Base-by-base conservation (phyloP, 495 filamentous ascomycete genomes). In the Staphylotrichum longicolle region DNA sequence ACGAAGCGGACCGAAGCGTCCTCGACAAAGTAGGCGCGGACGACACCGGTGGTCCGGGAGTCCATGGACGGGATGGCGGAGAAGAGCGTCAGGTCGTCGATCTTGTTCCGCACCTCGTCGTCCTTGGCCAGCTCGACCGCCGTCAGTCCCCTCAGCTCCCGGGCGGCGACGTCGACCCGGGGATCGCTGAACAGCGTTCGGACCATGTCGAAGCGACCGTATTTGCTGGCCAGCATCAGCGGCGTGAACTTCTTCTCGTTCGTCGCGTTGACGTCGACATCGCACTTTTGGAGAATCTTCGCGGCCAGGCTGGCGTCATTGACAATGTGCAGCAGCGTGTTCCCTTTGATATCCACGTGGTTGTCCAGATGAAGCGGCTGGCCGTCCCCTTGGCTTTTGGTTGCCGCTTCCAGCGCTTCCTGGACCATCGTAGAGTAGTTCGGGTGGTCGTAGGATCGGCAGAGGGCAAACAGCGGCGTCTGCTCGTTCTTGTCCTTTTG, bases 191-290 rank as follows among this genome's bases (percentile, higher is more conserved):
- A 97, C 11, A 99, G 79, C 14, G 86, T 86, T 59, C 92, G 84
- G 7, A 99, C 93, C 81, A 93, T 88, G 63, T 97, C 94, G 15
- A 96, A 88, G 49, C 95, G 85, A 32, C 93, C 94, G 68, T 96
- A 99, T 74, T 99, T 99, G 79, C 92, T 96, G n/a, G 93, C 93
- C 58, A 98, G 90, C 95, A 99, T 99, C 54, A 99, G 77, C 1
- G 95, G 85, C 0, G 95, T 99, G 67, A 98, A 98, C 51, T 82
- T 88, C 78, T 91, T 96, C 68, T 98, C 95, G 68, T 99, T 99
- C 0, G 87, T 88, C 1, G 94, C 94, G 74, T 99, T 99, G 41
- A 92, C 90, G 70, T 98, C 91, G 15, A 91, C 86, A 66, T 99
- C 95, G 72, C 92, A 94, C 46, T 87, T 83, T 56, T 86, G 77